Conservation (phyloP, 768 basidiomycete genomes). For the Russula ochroleuca region DNA sequence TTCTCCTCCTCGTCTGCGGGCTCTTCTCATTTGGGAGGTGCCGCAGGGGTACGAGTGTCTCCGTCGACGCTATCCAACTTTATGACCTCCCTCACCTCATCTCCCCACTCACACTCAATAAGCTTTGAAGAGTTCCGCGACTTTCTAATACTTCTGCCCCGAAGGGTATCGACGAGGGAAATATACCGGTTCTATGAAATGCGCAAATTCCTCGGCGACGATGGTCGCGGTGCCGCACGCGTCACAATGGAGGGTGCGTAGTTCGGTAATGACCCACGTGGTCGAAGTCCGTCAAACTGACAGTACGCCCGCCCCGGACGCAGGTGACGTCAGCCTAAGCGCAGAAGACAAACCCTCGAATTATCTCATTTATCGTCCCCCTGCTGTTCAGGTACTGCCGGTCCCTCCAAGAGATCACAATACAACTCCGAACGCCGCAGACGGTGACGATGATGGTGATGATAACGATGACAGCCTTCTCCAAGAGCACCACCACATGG, state of each 20-base stretch:
- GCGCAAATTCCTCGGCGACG: slow-evolving; percentile 61
- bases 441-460: slow-evolving; percentile 34
- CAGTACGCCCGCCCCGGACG: background rate
- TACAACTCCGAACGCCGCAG: slow-evolving; percentile 30
- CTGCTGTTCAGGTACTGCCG: background rate
- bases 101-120: slow-evolving; percentile 63
- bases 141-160: slow-evolving; percentile 82
- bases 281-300: background rate
- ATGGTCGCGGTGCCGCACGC: slow-evolving; percentile 72
- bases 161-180: slow-evolving; percentile 74
- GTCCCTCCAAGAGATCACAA: background rate
- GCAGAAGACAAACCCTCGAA: slow-evolving; percentile 64
- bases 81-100: slow-evolving; percentile 70
- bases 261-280: slow-evolving; percentile 5
- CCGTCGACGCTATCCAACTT: slow-evolving; percentile 74
- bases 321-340: slow-evolving; percentile 75
- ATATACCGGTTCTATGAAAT: slow-evolving; percentile 83
- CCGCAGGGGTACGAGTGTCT: slow-evolving; percentile 65
- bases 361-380: slow-evolving; percentile 20
- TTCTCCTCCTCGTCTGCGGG: background rate
- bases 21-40: background rate
- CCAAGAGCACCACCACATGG: slow-evolving; percentile 40
- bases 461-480: slow-evolving; percentile 36
- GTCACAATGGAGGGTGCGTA: slow-evolving; percentile 83
- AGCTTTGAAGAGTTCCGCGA: slow-evolving; percentile 85